Base-by-base conservation (phyloP, 2,329 filamentous ascomycete genomes). In the Xylariaceae sp. region DNA sequence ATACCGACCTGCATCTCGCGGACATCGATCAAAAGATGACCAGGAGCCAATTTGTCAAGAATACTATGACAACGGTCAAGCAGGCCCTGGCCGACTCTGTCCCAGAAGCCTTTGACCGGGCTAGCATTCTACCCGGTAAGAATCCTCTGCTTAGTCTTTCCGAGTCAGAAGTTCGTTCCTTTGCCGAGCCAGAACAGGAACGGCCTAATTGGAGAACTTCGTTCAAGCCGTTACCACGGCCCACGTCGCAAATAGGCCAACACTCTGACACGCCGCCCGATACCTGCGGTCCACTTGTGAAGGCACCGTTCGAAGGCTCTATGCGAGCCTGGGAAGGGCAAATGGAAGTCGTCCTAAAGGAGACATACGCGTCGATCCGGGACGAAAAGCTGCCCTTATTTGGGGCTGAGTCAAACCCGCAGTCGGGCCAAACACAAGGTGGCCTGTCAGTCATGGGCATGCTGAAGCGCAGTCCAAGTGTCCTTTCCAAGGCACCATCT, bases 21-120 rank as follows among this genome's bases (percentile, higher is more conserved):
- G 93, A 98, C 70, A 96, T 98, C 65, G 92, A 96, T 59, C 87
- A 90, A 66, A 96, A 96, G 77, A 99, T 99, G 95, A 98, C 93
- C 1, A 86, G 90, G 53, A 88, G 83, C 61, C 93, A 98, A 69
- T 99, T 98, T 69, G 85, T 99, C 70, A 96, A 96, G 74, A 99
- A 99, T 70, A 97, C 95, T 3, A 88, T 98, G 80, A 89, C 90
- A 0, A 96, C 93, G 0, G 90, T 99, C 60, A 86, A 85, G 56
- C 87, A 91, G 47, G 87, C 90, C 12, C 82, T 92, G 9, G 78
- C 82, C 40, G 91, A 96, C 65, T 85, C 87, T n/a, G 84, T 81
- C 0, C 85, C 89, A 1, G 83, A 87, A 57, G 82, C 81, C 1
- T 89, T 89, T 60, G 82, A 88, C 32, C 79, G 83, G 2, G 76